Evolutionary conservation across 352 stramenopile genomes (phyloP).

Genomic region (Phytophthora sansomeana): DNA sequence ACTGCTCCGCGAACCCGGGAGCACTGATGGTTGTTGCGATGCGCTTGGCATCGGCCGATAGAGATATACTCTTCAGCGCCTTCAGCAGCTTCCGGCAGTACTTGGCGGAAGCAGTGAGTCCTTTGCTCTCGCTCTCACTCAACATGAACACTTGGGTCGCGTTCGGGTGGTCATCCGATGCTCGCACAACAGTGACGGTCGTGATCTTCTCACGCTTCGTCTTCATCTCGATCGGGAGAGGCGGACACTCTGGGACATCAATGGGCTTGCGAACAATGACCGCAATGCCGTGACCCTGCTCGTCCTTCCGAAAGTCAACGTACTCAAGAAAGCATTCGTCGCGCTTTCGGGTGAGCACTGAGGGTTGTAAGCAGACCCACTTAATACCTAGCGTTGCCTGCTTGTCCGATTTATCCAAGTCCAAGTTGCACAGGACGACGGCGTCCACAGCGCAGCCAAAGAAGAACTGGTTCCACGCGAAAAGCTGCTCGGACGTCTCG

Average conservation of each 20-base stretch:
- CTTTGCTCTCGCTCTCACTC: constrained; percentile 59
- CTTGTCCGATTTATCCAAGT: constrained; percentile 48
- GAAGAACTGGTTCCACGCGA: constrained; percentile 78
- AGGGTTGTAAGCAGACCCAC: constrained; percentile 74
- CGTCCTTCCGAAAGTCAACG: constrained; percentile 66
- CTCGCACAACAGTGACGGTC: constrained; percentile 64
- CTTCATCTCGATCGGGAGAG: constrained; percentile 55
- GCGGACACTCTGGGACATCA: constrained; percentile 67
- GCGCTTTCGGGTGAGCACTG: constrained; percentile 65
- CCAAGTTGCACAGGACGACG: constrained; percentile 70
- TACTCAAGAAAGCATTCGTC: constrained; percentile 86
- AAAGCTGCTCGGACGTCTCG: constrained; percentile 64
- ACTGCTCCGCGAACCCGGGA: constrained; percentile 37
- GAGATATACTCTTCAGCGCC: constrained; percentile 57
- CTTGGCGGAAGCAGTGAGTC: constrained; percentile 49
- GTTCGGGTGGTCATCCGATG: constrained; percentile 33
- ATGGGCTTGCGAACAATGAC: constrained; percentile 71
- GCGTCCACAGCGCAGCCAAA: constrained; percentile 72
- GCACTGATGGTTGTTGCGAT: constrained; percentile 66
- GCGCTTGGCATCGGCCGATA: constrained; percentile 58
- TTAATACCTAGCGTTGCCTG: constrained; percentile 80
- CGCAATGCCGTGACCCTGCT: constrained; percentile 59
- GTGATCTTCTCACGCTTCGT: constrained; percentile 64
- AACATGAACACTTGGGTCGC: constrained; percentile 65
- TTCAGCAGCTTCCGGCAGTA: constrained; percentile 62